Base-by-base conservation (phyloP, 257 asterid genomes). In the Solanum appendiculatum region DNA sequence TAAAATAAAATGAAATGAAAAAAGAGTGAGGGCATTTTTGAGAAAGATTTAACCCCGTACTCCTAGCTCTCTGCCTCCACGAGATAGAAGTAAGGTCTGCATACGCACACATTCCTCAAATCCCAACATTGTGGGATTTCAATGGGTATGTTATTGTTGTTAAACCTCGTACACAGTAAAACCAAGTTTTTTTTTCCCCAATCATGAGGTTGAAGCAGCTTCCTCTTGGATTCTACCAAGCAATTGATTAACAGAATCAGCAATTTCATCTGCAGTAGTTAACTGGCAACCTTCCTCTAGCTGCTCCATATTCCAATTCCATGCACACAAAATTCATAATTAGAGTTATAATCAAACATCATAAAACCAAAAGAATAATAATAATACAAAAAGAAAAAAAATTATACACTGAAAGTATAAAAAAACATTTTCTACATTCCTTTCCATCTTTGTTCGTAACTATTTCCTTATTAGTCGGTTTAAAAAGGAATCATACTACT, bases 241-340 rank as follows among this genome's bases (percentile, higher is more conserved):
- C 84, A 92, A 84, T 85, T 88, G 90, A 85, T 92, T 89, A 88
- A 89, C 91, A 44, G 92, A 92, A 44, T 92, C 92, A 68, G 94
- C 94, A 54, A 92, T 86, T 87, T 92, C 94, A 84, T 90, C 92
- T 64, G 90, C 90, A 5, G 92, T 89, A 4, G 89, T 90, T 66
- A 92, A 88, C 86, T 89, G 91, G 90, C 94, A 92, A 46, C 92
- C 94, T 15, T 92, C 94, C 74, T 92, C 92, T 42, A 92, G 68
- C 94, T 92, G 91, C 37, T 48, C 33, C 78, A 64, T 37, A 70
- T 85, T 66, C 31, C 63, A 40, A 40, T 13, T 39, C 10, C 63
- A 36, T 31, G 44, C 39, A n/a, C 27, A 66, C 36, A 34, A 29
- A 58, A 15, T 44, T 39, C 46, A 39, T 31, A 33, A 70, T 46